phyloP scores from a whole-genome alignment of 768 basidiomycete species.

The Termitomyces sp. region DNA sequence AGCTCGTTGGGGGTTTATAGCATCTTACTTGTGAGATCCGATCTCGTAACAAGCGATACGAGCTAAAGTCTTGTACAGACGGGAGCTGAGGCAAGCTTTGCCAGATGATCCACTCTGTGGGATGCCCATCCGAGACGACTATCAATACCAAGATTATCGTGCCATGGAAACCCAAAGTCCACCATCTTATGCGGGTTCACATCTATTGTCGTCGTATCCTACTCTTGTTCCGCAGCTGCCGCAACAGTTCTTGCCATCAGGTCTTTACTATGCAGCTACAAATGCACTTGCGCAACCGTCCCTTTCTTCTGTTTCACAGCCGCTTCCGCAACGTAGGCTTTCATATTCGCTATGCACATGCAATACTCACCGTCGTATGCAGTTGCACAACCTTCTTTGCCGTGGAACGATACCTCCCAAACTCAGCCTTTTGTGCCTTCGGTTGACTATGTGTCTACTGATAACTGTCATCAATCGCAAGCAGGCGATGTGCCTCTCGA shows the following conservation, averaged over 20 bases:
- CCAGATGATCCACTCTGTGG: background rate
- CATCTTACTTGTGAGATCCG: constrained; percentile 27
- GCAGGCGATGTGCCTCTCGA: background rate
- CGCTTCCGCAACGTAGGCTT: background rate
- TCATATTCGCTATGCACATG: background rate
- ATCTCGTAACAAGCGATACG: background rate
- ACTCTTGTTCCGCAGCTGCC: background rate
- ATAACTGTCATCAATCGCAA: background rate
- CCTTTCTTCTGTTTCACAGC: background rate
- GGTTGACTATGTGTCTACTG: background rate
- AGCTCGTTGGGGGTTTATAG: constrained; percentile 29
- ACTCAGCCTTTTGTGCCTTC: background rate
- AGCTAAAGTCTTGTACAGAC: constrained; percentile 8
- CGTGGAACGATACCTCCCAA: background rate
- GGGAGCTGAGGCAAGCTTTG: constrained; percentile 10
- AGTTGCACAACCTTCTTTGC: background rate
- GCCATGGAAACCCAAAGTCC: background rate
- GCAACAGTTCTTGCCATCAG: background rate
- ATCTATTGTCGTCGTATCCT: background rate
- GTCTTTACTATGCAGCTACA: background rate
- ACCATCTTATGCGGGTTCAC: background rate
- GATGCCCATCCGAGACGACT: background rate
- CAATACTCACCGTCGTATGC: background rate
- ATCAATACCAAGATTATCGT: background rate
- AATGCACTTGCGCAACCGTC: background rate